phyloP scores from a whole-genome alignment of 148 eudicot genomes.

The Arctostaphylos glauca region DNA sequence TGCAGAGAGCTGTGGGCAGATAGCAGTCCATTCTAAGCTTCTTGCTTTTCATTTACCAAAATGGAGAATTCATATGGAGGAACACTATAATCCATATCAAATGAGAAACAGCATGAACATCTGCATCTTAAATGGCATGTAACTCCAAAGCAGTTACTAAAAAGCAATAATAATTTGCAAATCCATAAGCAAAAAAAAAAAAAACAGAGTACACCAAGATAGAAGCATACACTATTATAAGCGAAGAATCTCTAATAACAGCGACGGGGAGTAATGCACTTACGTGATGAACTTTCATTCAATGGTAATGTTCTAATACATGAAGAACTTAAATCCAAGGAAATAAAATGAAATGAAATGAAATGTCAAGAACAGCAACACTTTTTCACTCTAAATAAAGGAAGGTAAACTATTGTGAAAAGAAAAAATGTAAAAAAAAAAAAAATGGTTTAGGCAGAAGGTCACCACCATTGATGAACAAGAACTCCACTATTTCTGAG shows the following conservation, averaged over 20 bases:
- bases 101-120: background rate
- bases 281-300: constrained; percentile 9
- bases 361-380: constrained; percentile 10
- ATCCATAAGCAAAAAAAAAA: background rate
- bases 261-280: background rate
- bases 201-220: background rate
- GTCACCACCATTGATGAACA: constrained; percentile 98
- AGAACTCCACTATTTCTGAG: constrained; percentile 82
- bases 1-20: background rate
- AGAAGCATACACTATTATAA: background rate
- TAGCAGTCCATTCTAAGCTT: background rate
- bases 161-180: background rate
- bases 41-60: background rate
- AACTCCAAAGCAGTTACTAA: background rate
- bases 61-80: background rate
- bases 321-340: constrained; percentile 5
- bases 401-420: constrained; percentile 7
- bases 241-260: background rate
- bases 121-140: background rate
- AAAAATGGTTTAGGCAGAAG: constrained; percentile 17
- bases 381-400: background rate
- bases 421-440: background rate
- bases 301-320: background rate
- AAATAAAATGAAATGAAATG: background rate
- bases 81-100: background rate